Base-by-base conservation (phyloP, 2,329 filamentous ascomycete genomes). In the Apiospora saccharicola region DNA sequence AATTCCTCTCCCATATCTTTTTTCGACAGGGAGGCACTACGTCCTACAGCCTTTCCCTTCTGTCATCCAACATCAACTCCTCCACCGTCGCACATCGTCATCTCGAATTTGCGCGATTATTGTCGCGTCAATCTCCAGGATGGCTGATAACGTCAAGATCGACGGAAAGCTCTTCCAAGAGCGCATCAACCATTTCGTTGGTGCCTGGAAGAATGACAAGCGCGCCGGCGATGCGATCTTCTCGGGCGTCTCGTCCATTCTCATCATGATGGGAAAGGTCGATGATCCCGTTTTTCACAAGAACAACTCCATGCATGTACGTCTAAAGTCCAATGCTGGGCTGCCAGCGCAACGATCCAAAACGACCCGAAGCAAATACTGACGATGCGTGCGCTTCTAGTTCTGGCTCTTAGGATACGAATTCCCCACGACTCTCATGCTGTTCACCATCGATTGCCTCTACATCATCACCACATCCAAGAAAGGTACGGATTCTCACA, bases 341-440 rank as follows among this genome's bases (percentile, higher is more conserved):
- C 57, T 22, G 16, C 34, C 34, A 41, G 34, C 57, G 34, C 57
- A 37, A 61, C 53, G 7, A 37, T 24, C 43, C 67, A 24, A 49
- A 12, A 12, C 53, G 7, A 37, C 43, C 43, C 67, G 24, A 68
- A 26, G 43, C 67, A 16, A 49, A 71, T 73, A 69, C 75, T 76
- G 72, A 78, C 77, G 43, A 49, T 68, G 67, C 74, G 57, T 76
- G 73, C 82, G 57, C 30, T 24, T 41, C 13, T 41, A 98, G 95
- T 97, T 98, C 84, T 99, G 97, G 97, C 89, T 99, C 71, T 90
- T 99, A 74, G 96, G 96, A 79, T 99, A 99, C 87, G 96, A 99
- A 83, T 99, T 99, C 80, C 96, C 96, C 46, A 95, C 96, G 51
- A 99, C 96, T 0, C 87, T 99, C 75, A 94, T 99, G 87, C 89